These are phyloP conservation scores for Xylaria polymorpha DNA, from an alignment of 2,329 filamentous ascomycete species.

Conservation along the genomic window DNA sequence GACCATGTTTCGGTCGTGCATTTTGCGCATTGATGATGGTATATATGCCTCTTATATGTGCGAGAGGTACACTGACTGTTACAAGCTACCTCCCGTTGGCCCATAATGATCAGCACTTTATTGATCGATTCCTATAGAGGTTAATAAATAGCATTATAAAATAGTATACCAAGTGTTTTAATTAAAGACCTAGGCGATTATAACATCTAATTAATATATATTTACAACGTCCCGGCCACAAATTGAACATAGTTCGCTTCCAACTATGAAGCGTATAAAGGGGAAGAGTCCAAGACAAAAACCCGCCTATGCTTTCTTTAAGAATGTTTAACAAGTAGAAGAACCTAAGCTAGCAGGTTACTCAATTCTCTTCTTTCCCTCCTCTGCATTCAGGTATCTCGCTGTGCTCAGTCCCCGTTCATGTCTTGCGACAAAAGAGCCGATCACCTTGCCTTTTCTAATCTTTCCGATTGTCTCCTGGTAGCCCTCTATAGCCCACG, in stretches of 20 bases:
- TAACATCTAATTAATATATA: constrained; percentile 25
- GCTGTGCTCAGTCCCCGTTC: constrained; percentile 87
- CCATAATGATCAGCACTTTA: too few species aligned
- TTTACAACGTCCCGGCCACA: constrained; percentile 12
- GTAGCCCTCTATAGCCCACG: constrained; percentile 88
- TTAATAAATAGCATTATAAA: neutral
- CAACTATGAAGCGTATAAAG: neutral
- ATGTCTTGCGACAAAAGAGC: constrained; percentile 77
- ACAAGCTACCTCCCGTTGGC: too few species aligned
- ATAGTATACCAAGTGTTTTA: neutral
- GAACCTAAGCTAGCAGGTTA: constrained; percentile 49
- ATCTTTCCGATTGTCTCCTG: constrained; percentile 87
- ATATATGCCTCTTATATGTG: too few species aligned
- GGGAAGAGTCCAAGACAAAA: neutral
- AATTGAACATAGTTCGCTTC: neutral
- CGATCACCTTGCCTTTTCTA: constrained; percentile 83
- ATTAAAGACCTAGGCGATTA: constrained; percentile 27
- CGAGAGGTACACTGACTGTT: too few species aligned
- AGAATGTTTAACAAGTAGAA: neutral
- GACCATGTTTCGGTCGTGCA: too few species aligned
- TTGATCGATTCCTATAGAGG: too few species aligned
- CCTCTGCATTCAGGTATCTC: constrained; percentile 85
- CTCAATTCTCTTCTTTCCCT: constrained; percentile 98
- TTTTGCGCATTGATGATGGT: too few species aligned
- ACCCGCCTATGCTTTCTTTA: neutral